Base-by-base conservation (phyloP, 2,329 filamentous ascomycete species). In the Colletotrichum spaethianum region DNA sequence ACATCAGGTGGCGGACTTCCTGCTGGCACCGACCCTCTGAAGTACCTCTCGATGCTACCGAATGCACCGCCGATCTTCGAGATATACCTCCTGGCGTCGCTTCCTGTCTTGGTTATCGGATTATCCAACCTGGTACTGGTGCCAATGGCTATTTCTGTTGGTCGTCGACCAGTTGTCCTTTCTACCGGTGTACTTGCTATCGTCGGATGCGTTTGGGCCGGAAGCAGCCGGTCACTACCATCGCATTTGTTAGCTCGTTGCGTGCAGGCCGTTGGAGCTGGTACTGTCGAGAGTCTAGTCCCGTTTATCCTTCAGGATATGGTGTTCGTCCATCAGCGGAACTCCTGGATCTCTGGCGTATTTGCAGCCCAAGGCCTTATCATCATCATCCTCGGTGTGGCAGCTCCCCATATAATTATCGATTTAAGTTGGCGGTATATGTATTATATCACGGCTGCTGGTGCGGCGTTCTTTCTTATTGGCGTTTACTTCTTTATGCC, bases 221-320 rank as follows among this genome's bases (percentile, higher is more conserved):
- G 78, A 2, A 63, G 77, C 20, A 82, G 81, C 59, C 74, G 69
- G 0, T 75, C 75, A 2, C 67, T 82, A 1, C 65, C 74, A 4
- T 73, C 74, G 2, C 81, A 83, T 56, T 59, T 82, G 8, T 76
- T 78, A 0, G 80, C 81, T 1, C 72, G 81, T 4, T 77, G 76
- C 7, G 59, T 83, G 2, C 77, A 82, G 66, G 82, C 80, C 0
- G 69, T 83, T 5, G 81, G 81, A 0, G 80, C 79, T 0, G 81
- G 81, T 0, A 77, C 80, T 0, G 79, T 80, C 14, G 79, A 82
- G 68, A 79, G 80, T 0, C 67, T 83, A 16, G 77, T 83, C 4
- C 81, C 81, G 4, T 77, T 83, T n/a, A 79, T 83, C 33, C 75
- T 82, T 0, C 80, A 83, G 73, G 81, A 83, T 44, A 78, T 83